Evolutionary conservation across 1,284 basidiomycete species (phyloP).

Genomic region (Inonotus hispidus): DNA sequence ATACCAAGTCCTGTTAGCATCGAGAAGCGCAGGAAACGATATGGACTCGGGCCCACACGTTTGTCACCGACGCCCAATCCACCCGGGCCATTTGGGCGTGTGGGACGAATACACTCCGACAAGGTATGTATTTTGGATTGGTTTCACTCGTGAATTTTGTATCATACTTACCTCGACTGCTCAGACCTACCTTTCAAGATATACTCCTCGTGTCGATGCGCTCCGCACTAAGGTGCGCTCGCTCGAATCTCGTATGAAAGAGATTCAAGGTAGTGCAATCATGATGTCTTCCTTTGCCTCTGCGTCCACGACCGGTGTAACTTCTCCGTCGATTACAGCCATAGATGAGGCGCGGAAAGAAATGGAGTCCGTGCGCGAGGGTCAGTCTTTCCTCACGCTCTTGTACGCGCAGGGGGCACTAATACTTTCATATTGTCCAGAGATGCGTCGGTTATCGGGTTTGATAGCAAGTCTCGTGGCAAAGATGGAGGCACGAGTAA

Average conservation of each 20-base stretch:
- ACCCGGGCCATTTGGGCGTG: not conserved
- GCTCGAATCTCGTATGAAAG: constrained; percentile 11
- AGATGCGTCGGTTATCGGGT: constrained; percentile 13
- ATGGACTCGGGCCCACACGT: not conserved
- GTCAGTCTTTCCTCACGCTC: not conserved
- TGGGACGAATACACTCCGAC: not conserved
- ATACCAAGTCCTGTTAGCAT: not conserved
- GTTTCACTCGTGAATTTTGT: not conserved
- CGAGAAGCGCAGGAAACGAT: not conserved
- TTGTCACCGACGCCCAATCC: not conserved
- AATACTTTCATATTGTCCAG: not conserved
- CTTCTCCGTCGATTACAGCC: not conserved
- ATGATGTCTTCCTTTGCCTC: not conserved
- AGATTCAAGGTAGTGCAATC: not conserved
- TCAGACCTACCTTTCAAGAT: not conserved
- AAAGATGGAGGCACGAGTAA: not conserved
- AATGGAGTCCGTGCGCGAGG: constrained; percentile 11
- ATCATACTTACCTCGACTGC: not conserved
- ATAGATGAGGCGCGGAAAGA: constrained; percentile 7
- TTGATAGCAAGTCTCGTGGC: constrained; percentile 6
- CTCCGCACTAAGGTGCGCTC: not conserved
- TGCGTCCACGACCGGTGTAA: not conserved
- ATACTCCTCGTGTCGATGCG: not conserved
- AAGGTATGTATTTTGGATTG: not conserved
- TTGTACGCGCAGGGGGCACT: not conserved